Evolutionary conservation across 2,329 filamentous ascomycete genomes (phyloP).

Genomic region (Sporothrix protearum): DNA sequence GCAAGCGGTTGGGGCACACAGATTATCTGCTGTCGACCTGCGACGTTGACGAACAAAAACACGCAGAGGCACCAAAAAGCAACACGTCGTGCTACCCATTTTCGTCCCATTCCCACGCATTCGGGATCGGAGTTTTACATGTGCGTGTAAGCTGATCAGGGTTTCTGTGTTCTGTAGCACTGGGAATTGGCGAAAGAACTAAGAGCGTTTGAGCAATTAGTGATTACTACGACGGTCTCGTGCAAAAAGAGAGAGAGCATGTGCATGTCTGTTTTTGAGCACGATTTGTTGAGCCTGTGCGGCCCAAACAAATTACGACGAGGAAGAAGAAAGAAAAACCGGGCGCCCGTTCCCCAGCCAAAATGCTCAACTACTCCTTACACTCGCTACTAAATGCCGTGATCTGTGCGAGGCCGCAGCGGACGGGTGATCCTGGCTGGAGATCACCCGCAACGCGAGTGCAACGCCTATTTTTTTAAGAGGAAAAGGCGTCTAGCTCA

Average conservation of each 20-base stretch:
- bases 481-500: too few relatives aligned
- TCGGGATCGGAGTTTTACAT: neutral
- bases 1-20: conserved; percentile 15
- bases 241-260: neutral
- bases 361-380: neutral
- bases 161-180: neutral
- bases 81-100: neutral
- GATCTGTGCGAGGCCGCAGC: conserved; percentile 14
- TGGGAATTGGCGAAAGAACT: neutral
- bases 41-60: neutral
- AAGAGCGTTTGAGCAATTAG: conserved; percentile 1
- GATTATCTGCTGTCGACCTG: neutral
- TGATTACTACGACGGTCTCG: neutral
- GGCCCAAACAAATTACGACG: neutral
- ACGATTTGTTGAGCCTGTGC: neutral
- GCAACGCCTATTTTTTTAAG: neutral
- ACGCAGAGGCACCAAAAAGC: neutral
- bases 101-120: conserved; percentile 5
- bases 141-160: neutral
- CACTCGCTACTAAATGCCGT: conserved; percentile 5
- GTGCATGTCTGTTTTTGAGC: neutral
- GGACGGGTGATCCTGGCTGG: conserved; percentile 14
- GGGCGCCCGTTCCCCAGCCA: neutral
- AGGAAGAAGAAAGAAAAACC: neutral
- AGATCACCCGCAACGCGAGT: conserved; percentile 17